phyloP scores from a whole-genome alignment of 768 basidiomycete species.

The Suillus weaverae region DNA sequence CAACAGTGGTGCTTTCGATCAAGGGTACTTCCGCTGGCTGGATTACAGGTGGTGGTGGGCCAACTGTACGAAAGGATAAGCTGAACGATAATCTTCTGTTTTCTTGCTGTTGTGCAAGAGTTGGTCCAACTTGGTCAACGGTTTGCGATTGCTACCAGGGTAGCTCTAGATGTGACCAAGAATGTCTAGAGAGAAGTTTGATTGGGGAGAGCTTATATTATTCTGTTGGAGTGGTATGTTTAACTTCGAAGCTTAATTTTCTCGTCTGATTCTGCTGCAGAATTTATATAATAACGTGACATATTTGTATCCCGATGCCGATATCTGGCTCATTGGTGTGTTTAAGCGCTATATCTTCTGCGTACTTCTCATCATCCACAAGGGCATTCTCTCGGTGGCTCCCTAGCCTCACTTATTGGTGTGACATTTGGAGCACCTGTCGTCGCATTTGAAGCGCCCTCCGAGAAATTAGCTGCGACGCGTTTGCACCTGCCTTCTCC shows the following conservation, averaged over 20 bases:
- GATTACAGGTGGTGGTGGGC: slow-evolving; percentile 73
- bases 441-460: slow-evolving; percentile 87
- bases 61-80: slow-evolving; percentile 87
- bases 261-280: slow-evolving; percentile 37
- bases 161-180: slow-evolving; percentile 72
- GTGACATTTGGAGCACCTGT: slow-evolving; percentile 91
- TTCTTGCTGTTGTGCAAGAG: slow-evolving; percentile 93
- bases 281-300: slow-evolving; percentile 92
- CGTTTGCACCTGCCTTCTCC: slow-evolving; percentile 88
- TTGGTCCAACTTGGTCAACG: slow-evolving; percentile 92
- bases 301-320: slow-evolving; percentile 84
- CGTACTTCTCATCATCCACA: not conserved
- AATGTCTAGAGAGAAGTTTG: slow-evolving; percentile 78
- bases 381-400: slow-evolving; percentile 82
- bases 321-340: slow-evolving; percentile 83
- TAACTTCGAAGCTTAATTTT: not conserved
- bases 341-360: slow-evolving; percentile 11
- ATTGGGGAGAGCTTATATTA: slow-evolving; percentile 87
- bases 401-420: slow-evolving; percentile 80
- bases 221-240: slow-evolving; percentile 74
- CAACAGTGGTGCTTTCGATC: slow-evolving; percentile 82
- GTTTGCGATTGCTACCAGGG: slow-evolving; percentile 88
- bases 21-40: slow-evolving; percentile 87
- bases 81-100: slow-evolving; percentile 94
- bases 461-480: slow-evolving; percentile 65